Base-by-base conservation (phyloP, 2,329 filamentous ascomycete genomes). In the Monosporascus sp. region DNA sequence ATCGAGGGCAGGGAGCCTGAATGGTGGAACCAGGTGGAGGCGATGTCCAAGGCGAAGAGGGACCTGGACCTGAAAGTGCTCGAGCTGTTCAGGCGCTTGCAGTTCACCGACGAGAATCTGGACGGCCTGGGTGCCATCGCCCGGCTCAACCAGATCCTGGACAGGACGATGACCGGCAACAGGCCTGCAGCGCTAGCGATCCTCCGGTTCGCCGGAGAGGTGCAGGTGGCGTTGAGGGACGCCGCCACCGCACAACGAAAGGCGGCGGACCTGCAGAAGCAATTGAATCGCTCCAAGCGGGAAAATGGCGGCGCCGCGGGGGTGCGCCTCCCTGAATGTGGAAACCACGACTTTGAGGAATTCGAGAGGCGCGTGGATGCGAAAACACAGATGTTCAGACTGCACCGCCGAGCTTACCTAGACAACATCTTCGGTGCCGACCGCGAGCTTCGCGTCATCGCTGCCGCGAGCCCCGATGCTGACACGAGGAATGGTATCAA, bases 321-420 rank as follows among this genome's bases (percentile, higher is more conserved):
- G 46, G 8, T 20, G 7, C 43, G 14, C 19, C 17, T 41, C 17
- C 43, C 37, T 27, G 2, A 22, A 3, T 50, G 60, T 11, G 17
- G 40, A 1, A 17, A 55, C 9, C 53, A 54, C 17, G 24, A 62
- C 1, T 50, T 62, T 6, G 50, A 51, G 1, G 60, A 62, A 53
- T 2, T 65, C 2, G 56, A 56, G 4, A 52, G 24, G 16, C 52
- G 55, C 2, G 59, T 60, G 1, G 56, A 49, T 24, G 3, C 17
- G 3, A 48, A 48, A 14, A 63, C 59, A 1, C 59, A 60, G 52
- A 40, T 40, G n/a, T 64, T 56, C 52, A 57, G 61, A 1, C 5
- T 45, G 1, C 54, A 65, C 3, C 61, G 61, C 19, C 47, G 53
- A 2, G 43, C 37, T 0, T 8, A 64, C 2, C 9, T 63, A 3